phyloP scores from a whole-genome alignment of 176 grass and related monocot species.

The Areca catechu region DNA sequence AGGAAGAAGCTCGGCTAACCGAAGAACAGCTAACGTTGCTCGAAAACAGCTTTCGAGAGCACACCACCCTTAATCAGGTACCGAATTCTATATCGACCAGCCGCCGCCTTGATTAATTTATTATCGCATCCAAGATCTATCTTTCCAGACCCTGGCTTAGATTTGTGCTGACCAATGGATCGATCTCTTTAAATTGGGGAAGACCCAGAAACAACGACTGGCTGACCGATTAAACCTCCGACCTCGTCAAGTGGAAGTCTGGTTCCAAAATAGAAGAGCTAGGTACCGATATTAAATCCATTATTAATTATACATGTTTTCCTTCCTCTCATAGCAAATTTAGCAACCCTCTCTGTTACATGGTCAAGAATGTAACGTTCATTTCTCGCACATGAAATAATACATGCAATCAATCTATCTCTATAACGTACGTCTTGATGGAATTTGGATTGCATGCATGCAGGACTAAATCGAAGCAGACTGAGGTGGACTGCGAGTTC shows the following conservation, averaged over 20 bases:
- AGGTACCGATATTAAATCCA: constrained; percentile 34
- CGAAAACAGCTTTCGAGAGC: constrained; percentile 44
- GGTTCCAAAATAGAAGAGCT: constrained; percentile 90
- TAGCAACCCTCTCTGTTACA: no score
- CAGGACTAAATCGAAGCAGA: constrained; percentile 17
- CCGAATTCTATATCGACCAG: background rate
- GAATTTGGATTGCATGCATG: background rate
- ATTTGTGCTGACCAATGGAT: background rate
- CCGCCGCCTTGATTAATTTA: no score
- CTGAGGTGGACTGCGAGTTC: background rate
- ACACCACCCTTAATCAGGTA: constrained; percentile 55
- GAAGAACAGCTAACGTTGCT: constrained; percentile 48
- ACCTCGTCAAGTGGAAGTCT: constrained; percentile 72
- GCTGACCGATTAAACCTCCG: constrained; percentile 47
- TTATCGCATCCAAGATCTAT: no score
- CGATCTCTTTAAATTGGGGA: background rate
- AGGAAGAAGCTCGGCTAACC: constrained; percentile 74
- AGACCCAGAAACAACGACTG: constrained; percentile 60
- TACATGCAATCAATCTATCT: no score
- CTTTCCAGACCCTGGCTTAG: no score
- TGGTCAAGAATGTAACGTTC: no score
- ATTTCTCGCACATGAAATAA: no score
- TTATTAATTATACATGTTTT: no score
- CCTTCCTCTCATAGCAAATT: no score
- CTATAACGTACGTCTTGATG: no score